Conservation (phyloP, 1,139 yeast species). For the Chernovozyma aurita region DNA sequence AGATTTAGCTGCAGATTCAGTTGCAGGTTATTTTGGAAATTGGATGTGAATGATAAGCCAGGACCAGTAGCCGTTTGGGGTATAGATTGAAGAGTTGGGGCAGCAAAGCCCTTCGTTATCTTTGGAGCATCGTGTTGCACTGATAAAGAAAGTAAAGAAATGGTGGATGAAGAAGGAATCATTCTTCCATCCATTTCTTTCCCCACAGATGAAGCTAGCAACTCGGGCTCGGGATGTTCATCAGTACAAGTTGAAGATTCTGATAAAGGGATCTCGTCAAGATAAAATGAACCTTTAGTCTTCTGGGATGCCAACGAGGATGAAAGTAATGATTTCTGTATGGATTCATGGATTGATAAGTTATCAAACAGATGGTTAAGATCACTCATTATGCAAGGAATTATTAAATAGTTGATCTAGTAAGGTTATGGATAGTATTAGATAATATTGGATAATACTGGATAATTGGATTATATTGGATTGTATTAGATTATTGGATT, state of each 20-base stretch:
- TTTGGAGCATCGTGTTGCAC: constrained; percentile 11
- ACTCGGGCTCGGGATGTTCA: constrained; percentile 50
- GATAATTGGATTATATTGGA: too few species aligned
- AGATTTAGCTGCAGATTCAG: not conserved
- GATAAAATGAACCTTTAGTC: constrained; percentile 1
- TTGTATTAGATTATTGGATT: too few species aligned
- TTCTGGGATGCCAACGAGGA: constrained; percentile 1
- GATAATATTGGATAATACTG: too few species aligned
- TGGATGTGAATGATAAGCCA: not conserved
- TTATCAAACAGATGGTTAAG: constrained; percentile 6
- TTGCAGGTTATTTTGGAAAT: not conserved
- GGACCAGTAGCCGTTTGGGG: constrained; percentile 2
- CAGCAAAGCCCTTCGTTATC: constrained; percentile 2
- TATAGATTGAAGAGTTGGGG: constrained; percentile 4
- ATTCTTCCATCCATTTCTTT: constrained; percentile 45
- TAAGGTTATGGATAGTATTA: too few species aligned
- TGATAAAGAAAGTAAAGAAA: constrained; percentile 47
- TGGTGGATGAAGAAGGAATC: constrained; percentile 52
- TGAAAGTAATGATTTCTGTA: constrained; percentile 3
- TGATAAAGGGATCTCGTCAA: constrained; percentile 1
- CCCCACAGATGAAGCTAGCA: constrained; percentile 53
- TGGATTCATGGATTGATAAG: constrained; percentile 5
- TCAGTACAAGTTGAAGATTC: constrained; percentile 13
- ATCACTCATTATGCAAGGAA: constrained; percentile 4
- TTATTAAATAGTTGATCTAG: too few species aligned